These are phyloP conservation scores for Sclerotinia minor DNA, from an alignment of 2,329 filamentous ascomycete genomes.

Conservation along the genomic window DNA sequence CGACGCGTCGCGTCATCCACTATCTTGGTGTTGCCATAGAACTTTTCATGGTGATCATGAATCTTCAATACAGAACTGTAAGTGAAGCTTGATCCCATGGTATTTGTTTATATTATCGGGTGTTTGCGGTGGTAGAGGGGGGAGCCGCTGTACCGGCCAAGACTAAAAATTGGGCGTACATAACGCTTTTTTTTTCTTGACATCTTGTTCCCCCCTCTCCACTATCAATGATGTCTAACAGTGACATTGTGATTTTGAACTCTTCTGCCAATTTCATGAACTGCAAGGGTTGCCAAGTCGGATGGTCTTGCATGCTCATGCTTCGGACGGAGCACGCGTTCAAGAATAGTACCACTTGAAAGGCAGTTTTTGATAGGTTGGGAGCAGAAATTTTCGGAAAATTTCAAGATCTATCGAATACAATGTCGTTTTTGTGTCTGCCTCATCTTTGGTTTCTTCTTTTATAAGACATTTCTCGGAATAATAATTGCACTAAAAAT, in stretches of 20 bases:
- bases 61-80: neutral
- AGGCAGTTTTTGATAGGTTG: neutral
- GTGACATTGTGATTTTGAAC: neutral
- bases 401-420: neutral
- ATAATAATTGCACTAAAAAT: neutral
- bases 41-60: neutral
- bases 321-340: neutral
- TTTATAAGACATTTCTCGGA: neutral
- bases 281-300: neutral
- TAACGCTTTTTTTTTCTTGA: neutral
- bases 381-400: neutral
- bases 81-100: too few relatives aligned
- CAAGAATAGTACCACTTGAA: neutral
- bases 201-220: neutral
- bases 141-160: too few relatives aligned
- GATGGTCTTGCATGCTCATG: neutral
- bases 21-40: neutral
- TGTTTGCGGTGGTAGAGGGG: too few relatives aligned
- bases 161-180: neutral
- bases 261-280: neutral
- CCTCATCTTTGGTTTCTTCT: neutral
- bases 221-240: neutral
- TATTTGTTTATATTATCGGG: too few relatives aligned
- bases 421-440: neutral
- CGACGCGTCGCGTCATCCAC: neutral